Evolutionary conservation across 2,329 filamentous ascomycete species (phyloP), one percentile per base, ranked within the genome.

Genomic region (Alternaria ventricosa): DNA sequence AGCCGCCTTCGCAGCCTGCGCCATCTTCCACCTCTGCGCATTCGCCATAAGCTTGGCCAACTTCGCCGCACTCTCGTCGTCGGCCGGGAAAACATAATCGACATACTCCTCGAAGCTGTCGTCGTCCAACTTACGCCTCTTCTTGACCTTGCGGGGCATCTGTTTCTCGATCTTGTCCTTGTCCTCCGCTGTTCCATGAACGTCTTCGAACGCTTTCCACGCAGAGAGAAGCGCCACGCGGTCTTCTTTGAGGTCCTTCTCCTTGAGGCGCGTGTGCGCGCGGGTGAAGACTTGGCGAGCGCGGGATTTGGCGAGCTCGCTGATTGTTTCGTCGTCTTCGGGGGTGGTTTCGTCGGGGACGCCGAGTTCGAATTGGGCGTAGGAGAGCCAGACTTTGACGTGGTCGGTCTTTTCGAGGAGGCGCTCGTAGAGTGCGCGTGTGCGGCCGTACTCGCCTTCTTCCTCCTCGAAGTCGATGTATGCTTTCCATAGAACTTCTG

Each of bases 391-490:
- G 64, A 99, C 96, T 85, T 98, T 99, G 85, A 97, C 94, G 77
- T 99, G 96, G 75, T 96, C 91, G n/a, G 96, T 97, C 88, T 96
- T 97, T 75, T 93, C 86, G 46, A 99, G 87, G 12, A 99, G 86
- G 8, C 95, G 89, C 83, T 98, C 95, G 82, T 98, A 99, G 47
- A 99, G 84, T 4, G 84, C 83, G 53, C 96, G 87, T 5, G 94
- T 93, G 53, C 90, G 86, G 57, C 94, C 93, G 80, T 95, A 97
- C 80, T 97, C 93, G 74, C 90, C 92, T 80, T 97, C 93, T 73
- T 97, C 93, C 77, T 98, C 95, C 81, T 99, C 96, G 76, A 98
- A 98, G 80, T 99, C 96, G 72, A 99, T 98, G 80, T 97, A 99
- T 2, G 94, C 90, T 82, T 98, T 98, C 96, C 96, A 99, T 2